Evolutionary conservation across 176 grass and related monocot species (phyloP).

Genomic region (Oryza coarctata): DNA sequence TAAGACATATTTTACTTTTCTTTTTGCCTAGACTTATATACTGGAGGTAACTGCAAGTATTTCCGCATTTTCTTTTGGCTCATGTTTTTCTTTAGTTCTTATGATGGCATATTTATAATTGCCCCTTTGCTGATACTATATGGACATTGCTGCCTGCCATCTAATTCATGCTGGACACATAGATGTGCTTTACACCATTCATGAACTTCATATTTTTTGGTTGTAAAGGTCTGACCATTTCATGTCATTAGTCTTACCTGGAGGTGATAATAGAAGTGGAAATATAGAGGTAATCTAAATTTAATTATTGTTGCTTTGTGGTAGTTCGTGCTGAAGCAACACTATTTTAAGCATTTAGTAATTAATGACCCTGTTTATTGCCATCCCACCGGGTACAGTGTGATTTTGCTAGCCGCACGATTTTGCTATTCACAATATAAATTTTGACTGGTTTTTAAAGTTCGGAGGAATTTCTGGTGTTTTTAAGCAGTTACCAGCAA

Average conservation of each 20-base stretch:
- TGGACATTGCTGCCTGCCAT: background rate
- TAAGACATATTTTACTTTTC: background rate
- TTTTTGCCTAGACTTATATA: conserved; percentile 9
- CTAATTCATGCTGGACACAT: conserved; percentile 1
- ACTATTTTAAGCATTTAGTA: conserved; percentile 16
- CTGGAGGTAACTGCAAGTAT: background rate
- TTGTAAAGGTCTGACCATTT: background rate
- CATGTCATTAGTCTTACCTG: conserved; percentile 15
- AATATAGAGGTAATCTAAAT: background rate
- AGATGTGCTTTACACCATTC: conserved; percentile 21
- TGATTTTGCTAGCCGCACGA: background rate
- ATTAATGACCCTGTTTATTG: background rate
- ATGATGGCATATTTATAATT: background rate
- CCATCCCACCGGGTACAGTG: background rate
- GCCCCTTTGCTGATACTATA: conserved; percentile 4
- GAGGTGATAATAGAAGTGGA: conserved; percentile 9
- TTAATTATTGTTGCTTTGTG: conserved; percentile 11
- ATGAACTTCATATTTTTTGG: conserved; percentile 11
- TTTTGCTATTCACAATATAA: background rate
- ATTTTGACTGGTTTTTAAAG: background rate
- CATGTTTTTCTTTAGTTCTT: conserved; percentile 15
- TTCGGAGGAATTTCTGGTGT: background rate
- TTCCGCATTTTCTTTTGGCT: background rate
- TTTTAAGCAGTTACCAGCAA: background rate
- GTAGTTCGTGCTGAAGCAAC: background rate